Conservation (phyloP, 169 alveolate species). For the Cryptosporidium viatorum region DNA sequence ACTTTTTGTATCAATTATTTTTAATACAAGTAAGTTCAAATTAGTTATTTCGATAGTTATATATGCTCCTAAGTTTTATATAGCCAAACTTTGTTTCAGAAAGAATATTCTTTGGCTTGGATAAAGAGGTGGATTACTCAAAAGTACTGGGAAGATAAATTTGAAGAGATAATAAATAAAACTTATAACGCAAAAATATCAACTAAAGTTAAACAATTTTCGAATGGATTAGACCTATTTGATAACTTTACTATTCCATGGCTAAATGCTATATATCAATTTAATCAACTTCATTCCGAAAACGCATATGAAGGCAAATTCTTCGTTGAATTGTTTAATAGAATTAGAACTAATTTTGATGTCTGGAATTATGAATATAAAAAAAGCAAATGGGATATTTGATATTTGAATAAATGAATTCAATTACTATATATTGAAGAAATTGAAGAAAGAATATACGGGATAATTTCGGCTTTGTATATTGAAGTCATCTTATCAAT, state of each 20-base stretch:
- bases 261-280: conserved; percentile 15
- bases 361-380: conserved; percentile 29
- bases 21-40: conserved; percentile 53
- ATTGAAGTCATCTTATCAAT: conserved; percentile 9
- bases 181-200: not conserved
- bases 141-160: conserved; percentile 59
- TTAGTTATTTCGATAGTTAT: not conserved
- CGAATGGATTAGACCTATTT: conserved; percentile 46
- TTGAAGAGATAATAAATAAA: conserved; percentile 8
- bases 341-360: not conserved
- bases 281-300: conserved; percentile 9
- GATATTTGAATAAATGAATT: not conserved
- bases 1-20: conserved; percentile 1
- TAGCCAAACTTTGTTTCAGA: conserved; percentile 38
- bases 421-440: not conserved
- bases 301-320: not conserved
- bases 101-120: conserved; percentile 33
- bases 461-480: not conserved
- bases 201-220: not conserved
- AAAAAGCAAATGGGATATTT: conserved; percentile 43
- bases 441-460: conserved; percentile 7
- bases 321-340: not conserved
- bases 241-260: conserved; percentile 8
- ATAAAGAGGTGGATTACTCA: conserved; percentile 53
- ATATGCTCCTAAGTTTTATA: conserved; percentile 15